phyloP scores from a whole-genome alignment of 176 grass and related monocot genomes.

The Aegilops umbellulata region DNA sequence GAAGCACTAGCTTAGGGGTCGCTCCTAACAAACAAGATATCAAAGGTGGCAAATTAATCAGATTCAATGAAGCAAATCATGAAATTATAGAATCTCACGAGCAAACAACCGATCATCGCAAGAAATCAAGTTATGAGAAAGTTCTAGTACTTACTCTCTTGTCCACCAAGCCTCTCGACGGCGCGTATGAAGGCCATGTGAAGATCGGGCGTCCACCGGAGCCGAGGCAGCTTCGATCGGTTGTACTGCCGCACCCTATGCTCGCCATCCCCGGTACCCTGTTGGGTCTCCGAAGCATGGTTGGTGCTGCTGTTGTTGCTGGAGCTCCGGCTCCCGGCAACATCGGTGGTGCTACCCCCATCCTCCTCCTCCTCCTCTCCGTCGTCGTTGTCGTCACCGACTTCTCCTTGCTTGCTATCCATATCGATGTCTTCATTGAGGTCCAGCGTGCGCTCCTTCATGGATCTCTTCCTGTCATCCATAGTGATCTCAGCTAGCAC shows the following conservation, averaged over 20 bases:
- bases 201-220: slow-evolving; percentile 93
- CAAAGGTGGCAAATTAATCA: background rate
- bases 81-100: background rate
- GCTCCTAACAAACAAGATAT: slow-evolving; percentile 50
- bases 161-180: slow-evolving; percentile 84
- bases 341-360: slow-evolving; percentile 51
- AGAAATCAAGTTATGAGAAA: background rate
- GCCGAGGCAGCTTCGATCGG: slow-evolving; percentile 74
- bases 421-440: slow-evolving; percentile 57
- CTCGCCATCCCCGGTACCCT: slow-evolving; percentile 25
- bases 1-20: slow-evolving; percentile 94
- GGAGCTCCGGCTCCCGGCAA: slow-evolving; percentile 47
- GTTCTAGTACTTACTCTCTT: slow-evolving; percentile 70
- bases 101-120: background rate
- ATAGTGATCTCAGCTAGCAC: slow-evolving; percentile 47
- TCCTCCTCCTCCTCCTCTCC: background rate
- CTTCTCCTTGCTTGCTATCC: slow-evolving; percentile 43
- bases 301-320: slow-evolving; percentile 53
- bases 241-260: slow-evolving; percentile 78
- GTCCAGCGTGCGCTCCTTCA: slow-evolving; percentile 39
- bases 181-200: slow-evolving; percentile 90
- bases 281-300: slow-evolving; percentile 25
- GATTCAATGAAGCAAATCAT: background rate
- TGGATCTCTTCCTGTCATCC: slow-evolving; percentile 34
- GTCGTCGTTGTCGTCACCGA: background rate